These are phyloP conservation scores for Boletus coccyginus DNA, from an alignment of 768 basidiomycete species.

Conservation along the genomic window DNA sequence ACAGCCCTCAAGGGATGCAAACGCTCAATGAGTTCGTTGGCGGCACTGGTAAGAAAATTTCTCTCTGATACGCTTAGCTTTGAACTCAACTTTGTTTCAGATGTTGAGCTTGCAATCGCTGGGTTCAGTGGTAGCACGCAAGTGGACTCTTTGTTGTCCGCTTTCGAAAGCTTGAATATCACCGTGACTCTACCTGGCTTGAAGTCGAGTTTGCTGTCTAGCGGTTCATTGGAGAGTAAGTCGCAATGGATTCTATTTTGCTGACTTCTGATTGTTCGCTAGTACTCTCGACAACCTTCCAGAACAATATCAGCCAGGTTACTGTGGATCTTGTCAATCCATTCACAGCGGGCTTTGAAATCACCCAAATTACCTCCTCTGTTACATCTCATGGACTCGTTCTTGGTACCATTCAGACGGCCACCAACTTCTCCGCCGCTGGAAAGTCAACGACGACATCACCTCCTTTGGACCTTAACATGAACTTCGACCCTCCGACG, in stretches of 20 bases:
- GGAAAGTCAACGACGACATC: constrained; percentile 57
- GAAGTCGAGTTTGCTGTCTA: constrained; percentile 51
- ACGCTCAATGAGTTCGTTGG: constrained; percentile 70
- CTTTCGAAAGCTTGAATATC: constrained; percentile 60
- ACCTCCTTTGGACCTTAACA: constrained; percentile 54
- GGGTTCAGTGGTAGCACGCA: constrained; percentile 62
- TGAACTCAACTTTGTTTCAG: constrained; percentile 27
- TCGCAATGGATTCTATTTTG: background rate
- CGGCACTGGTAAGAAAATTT: constrained; percentile 42
- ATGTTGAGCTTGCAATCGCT: constrained; percentile 53
- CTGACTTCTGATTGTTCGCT: background rate
- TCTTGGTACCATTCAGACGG: constrained; percentile 58
- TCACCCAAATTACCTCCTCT: constrained; percentile 58
- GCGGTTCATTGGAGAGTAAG: constrained; percentile 53
- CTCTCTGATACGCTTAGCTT: background rate
- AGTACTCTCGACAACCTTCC: constrained; percentile 67
- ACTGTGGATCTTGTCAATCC: constrained; percentile 63
- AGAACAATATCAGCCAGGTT: constrained; percentile 64
- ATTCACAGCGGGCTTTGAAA: constrained; percentile 56
- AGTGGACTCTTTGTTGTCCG: constrained; percentile 54
- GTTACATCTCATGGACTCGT: constrained; percentile 59
- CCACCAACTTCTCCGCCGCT: constrained; percentile 47
- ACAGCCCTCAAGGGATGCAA: constrained; percentile 53
- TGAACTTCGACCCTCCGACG: constrained; percentile 67
- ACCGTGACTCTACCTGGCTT: constrained; percentile 58